phyloP scores from a whole-genome alignment of 768 basidiomycete genomes.

The Amylocystis lapponica region DNA sequence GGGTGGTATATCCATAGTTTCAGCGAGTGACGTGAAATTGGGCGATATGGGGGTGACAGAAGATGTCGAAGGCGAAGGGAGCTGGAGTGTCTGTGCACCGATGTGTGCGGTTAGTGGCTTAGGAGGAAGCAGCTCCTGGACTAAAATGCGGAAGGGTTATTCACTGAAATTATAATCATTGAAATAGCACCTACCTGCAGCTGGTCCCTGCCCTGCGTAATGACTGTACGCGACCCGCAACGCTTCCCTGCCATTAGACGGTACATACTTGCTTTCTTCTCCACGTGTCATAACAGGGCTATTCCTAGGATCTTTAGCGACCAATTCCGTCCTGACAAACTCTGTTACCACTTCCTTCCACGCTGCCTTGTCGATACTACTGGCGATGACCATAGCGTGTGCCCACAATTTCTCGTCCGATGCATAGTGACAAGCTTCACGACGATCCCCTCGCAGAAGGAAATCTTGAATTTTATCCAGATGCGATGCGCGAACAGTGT shows the following conservation, averaged over 20 bases:
- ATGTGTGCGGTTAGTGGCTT: slow-evolving; percentile 41
- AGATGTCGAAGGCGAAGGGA: slow-evolving; percentile 28
- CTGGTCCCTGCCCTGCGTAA: slow-evolving; percentile 77
- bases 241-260: slow-evolving; percentile 55
- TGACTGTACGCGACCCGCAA: slow-evolving; percentile 78
- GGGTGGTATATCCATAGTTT: slow-evolving; percentile 44
- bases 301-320: slow-evolving; percentile 14
- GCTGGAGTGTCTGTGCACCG: slow-evolving; percentile 34
- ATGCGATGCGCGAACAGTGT: slow-evolving; percentile 47
- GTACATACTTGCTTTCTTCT: slow-evolving; percentile 15
- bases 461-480: slow-evolving; percentile 76
- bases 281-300: not conserved
- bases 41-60: slow-evolving; percentile 56
- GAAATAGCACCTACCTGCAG: slow-evolving; percentile 44
- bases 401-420: slow-evolving; percentile 89
- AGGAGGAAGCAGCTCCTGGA: slow-evolving; percentile 68
- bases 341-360: slow-evolving; percentile 90
- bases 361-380: slow-evolving; percentile 85
- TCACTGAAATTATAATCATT: not conserved
- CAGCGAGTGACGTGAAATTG: slow-evolving; percentile 39
- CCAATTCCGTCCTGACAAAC: slow-evolving; percentile 76
- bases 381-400: slow-evolving; percentile 93
- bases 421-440: slow-evolving; percentile 83
- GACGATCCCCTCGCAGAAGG: slow-evolving; percentile 78
- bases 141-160: slow-evolving; percentile 33